Evolutionary conservation across 768 basidiomycete genomes (phyloP), one percentile per base, ranked within the genome.

Genomic region (Tulasnella sp.): DNA sequence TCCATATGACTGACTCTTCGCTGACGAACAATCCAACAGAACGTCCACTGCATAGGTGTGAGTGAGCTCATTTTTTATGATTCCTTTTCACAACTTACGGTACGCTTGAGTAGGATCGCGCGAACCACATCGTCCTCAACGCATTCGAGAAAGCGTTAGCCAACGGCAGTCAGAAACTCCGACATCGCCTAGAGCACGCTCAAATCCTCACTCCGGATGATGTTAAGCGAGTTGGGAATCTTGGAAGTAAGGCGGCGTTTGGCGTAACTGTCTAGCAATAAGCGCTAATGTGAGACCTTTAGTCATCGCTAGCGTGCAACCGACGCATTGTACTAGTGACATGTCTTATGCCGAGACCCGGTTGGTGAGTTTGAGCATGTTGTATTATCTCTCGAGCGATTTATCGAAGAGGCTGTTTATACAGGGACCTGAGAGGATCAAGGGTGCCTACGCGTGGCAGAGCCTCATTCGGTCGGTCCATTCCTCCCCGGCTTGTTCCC

Each of bases 241-340:
- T 97, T 12, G 93, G 92, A 76, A 87, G 94, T 90, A 73, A 41
- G 86, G 78, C 8, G 36, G 37, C n/a, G 19, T 22, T 65, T 32
- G 32, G n/a, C 12, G 4, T 40, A 26, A 22, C 19, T 16, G 16
- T 4, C 12, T 26, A 32, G n/a, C 32, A 52, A 17, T 22, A 22
- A 26, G 7, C 5, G 5, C 3, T 34, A 1, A 17, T 17, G 0
- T 11, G 11, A 17, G 11, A 62, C 36, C 22, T 35, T 65, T 59
- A 94, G 92, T 98, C 26, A 90, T 96, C 76, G 86, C 91, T 5
- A 95, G 94, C 75, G 92, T 96, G 3, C 95, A 98, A 77, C 95
- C 95, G 0, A 95, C 92, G 1, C 94, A 97, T 77, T 93, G 89
- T 73, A 92, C 89, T 41, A 94, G 90, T 66, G 93, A 95, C 74